Base-by-base conservation (phyloP, 2,329 filamentous ascomycete genomes). In the Malbranchea cinnamomea region DNA sequence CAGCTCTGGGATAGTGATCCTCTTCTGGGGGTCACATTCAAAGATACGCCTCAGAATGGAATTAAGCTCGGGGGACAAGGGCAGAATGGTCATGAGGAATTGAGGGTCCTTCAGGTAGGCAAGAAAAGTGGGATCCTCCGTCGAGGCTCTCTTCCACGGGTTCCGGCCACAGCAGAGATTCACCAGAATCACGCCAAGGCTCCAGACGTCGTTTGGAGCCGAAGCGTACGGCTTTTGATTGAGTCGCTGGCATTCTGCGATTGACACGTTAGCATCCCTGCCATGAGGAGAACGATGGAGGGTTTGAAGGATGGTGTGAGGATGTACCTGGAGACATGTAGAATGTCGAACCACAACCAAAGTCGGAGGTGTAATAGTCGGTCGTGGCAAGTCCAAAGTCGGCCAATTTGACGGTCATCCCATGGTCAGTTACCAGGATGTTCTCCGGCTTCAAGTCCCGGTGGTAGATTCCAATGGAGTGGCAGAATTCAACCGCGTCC, bases 381-480 rank as follows among this genome's bases (percentile, higher is more conserved):
- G 74, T 75, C 14, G 84, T 95, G 36, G 89, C 89, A 32, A 98
- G 71, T 52, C 89, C 89, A 67, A 98, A 98, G 59, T 98, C 89
- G 42, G 87, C 89, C 41, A 98, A 71, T 63, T 95, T 93, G 50
- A 93, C 82, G 20, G 83, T 89, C 59, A 78, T 73, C 41, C 87
- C 87, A 40, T 76, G 67, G 61, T 93, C 78, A 46, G 80, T 79
- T 34, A 98, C 87, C 50, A 98, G 64, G 42, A 98, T 83, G 58
- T 98, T 98, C 65, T 98, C 89, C 36, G 89, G 89, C 68, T 98
- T 98, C 39, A 98, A 67, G 56, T 98, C 89, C 58, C 89, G 71
- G 59, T 98, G 89, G 66, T 92, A 98, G 52, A 98, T 92, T 48
- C 85, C 84, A 48, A 84, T 63, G 43, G 72, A 74, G 59, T 98